Base-by-base conservation (phyloP, 768 basidiomycete species). In the Lentinula sp. region DNA sequence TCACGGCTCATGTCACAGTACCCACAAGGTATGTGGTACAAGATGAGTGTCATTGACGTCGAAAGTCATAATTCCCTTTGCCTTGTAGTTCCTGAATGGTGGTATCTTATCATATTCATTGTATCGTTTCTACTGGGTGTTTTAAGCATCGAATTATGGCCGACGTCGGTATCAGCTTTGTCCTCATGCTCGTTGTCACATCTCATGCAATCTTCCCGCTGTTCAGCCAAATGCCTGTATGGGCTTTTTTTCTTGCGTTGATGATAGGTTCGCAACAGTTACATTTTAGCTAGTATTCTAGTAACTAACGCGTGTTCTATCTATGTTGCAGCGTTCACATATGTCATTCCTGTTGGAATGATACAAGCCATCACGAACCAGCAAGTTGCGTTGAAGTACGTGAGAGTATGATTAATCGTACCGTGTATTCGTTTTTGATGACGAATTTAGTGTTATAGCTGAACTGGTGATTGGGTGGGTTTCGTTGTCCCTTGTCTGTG, bases 351-450 rank as follows among this genome's bases (percentile, higher is more conserved):
- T 18, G 32, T 61, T 23, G 76, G 77, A 64, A 85, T 90, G 82
- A 89, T 92, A 62, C 85, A 90, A 65, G 88, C 89, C 1, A 83
- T 91, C 64, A 92, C 90, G 34, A 92, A 92, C 70, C 85, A 88
- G 66, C 87, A 90, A 71, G 78, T 91, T 59, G 88, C 68, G 40
- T 69, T 80, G 53, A 80, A 80, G 79, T 80, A 51, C 58, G 76
- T 68, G 5, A 4, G 23, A 23, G 13, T 5, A 40, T 11, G 13
- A 35, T 60, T 5, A 9, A 31, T 28, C 3, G 28, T 46, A 39
- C 6, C n/a, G 8, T 28, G 40, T 42, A 4, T 43, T 32, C 11
- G 5, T 56, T 6, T 15, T 32, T 31, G 32, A 18, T 18, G 31
- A 11, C 23, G 3, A 18, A 3, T 61, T 53, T 31, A 84, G 81